Evolutionary conservation across 768 basidiomycete genomes (phyloP), one percentile per base, ranked within the genome.

Genomic region (Leccinum subgranulosum): DNA sequence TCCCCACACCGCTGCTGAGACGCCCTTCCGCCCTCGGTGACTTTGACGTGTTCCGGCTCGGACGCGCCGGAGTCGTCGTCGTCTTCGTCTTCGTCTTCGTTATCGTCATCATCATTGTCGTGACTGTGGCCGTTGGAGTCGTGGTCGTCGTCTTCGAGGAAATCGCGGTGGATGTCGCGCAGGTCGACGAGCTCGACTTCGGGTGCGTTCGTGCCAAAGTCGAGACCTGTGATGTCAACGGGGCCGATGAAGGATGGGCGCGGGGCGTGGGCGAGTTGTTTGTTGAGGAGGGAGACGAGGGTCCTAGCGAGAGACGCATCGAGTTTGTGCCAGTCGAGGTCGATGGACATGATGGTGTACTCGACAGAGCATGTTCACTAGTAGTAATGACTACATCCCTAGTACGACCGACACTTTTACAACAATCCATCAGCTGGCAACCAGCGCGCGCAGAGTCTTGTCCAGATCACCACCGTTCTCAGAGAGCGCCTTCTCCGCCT

Each of bases 231-330:
- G 55, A 98, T 85, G 58, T 87, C 82, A 57, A 98, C 84, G 14
- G 95, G 94, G 2, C 97, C 97, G 36, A 99, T 90, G 72, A 95
- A 98, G 10, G 93, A 93, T 0, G 96, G 97, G n/a, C 92, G 76
- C 31, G 83, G 74, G 3, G 87, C 84, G 50, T 74, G 80, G 6
- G 80, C 68, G 23, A 99, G 87, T 56, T 92, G 89, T 57, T 77
- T 76, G 75, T 97, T 94, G 66, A 99, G 86, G 49, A 87, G 67
- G 39, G 83, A 79, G 56, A 94, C 81, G 57, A 95, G 80, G 29
- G 79, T 80, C 17, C 77, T 76, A 8, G 93, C 81, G 11, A 97
- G 81, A 2, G 85, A 81, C 21, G 80, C 71, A 74, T 93, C 87
- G 60, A 98, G 84, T 63, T 86, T 85, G 63, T 77, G 74, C 95